Percentiles rank a stretch among this genome's conserved stretches.
These are phyloP conservation scores for Boechera stricta DNA, from an alignment of 345 rosid genomes.

Conservation along the genomic window DNA sequence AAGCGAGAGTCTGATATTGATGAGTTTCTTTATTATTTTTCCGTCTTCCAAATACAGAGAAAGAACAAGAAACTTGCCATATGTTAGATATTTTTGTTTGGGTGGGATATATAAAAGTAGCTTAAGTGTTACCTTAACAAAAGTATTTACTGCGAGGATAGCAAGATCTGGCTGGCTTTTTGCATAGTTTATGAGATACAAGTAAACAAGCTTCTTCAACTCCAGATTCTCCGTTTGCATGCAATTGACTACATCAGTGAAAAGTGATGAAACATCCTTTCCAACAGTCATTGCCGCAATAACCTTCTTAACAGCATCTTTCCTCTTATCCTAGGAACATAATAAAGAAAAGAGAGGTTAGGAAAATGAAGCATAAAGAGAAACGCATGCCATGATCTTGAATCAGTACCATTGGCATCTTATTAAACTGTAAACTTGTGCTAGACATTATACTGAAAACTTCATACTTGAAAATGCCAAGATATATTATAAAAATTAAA, in stretches of 20 bases:
- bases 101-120: conserved; percentile 3
- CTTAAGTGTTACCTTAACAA: conserved; percentile 71
- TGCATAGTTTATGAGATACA: conserved; percentile 88
- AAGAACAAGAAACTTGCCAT: background rate
- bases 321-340: conserved; percentile 77
- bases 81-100: background rate
- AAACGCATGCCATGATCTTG: conserved; percentile 23
- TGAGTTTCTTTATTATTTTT: background rate
- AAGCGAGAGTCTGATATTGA: background rate
- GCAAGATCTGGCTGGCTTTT: conserved; percentile 98
- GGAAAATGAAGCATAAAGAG: conserved; percentile 21
- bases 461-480: background rate
- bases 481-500: too few relatives aligned
- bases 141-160: conserved; percentile 94
- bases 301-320: conserved; percentile 98
- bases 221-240: conserved; percentile 98
- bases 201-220: conserved; percentile 89
- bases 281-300: conserved; percentile 99
- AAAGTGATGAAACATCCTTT: conserved; percentile 89
- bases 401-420: conserved; percentile 20
- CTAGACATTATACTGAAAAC: background rate
- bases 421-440: background rate
- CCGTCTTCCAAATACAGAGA: background rate
- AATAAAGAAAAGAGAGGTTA: background rate
- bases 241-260: conserved; percentile 94